These are phyloP conservation scores for Lanmaoa rubissima DNA, from an alignment of 768 basidiomycete species.

Conservation along the genomic window DNA sequence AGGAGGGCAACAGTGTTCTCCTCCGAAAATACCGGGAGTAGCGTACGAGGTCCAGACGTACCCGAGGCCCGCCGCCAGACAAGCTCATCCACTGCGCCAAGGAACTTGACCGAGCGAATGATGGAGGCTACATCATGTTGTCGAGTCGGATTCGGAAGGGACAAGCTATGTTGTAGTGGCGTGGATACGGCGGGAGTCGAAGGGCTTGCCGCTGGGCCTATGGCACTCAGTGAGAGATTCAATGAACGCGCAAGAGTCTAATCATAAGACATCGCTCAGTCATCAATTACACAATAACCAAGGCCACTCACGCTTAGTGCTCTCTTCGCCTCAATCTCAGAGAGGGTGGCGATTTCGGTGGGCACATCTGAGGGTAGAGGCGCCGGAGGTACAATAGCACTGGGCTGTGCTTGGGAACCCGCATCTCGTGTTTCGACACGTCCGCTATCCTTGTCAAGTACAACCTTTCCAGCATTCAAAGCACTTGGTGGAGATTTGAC, in stretches of 20 bases:
- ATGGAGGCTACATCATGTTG: constrained; percentile 23
- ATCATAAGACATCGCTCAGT: background rate
- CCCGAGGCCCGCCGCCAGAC: constrained; percentile 26
- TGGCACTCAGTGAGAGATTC: constrained; percentile 8
- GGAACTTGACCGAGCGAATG: constrained; percentile 23
- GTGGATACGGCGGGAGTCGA: background rate
- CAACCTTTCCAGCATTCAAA: background rate
- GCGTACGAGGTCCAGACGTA: constrained; percentile 6
- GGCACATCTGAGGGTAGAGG: constrained; percentile 2
- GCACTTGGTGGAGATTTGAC: background rate
- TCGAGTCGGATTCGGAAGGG: background rate
- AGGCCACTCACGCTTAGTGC: constrained; percentile 20
- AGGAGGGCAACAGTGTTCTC: constrained; percentile 25
- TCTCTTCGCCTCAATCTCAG: constrained; percentile 25
- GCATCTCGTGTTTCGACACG: background rate
- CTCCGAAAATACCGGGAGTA: constrained; percentile 22
- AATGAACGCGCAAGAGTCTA: constrained; percentile 14
- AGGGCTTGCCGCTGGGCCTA: background rate
- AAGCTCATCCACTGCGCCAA: constrained; percentile 27
- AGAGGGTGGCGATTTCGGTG: constrained; percentile 17
- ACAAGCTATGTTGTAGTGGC: background rate
- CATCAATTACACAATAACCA: background rate
- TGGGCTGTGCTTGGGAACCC: background rate
- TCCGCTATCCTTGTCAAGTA: background rate
- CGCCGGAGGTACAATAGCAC: background rate